Base-by-base conservation (phyloP, 768 basidiomycete genomes). In the Sporobolomyces roseus region DNA sequence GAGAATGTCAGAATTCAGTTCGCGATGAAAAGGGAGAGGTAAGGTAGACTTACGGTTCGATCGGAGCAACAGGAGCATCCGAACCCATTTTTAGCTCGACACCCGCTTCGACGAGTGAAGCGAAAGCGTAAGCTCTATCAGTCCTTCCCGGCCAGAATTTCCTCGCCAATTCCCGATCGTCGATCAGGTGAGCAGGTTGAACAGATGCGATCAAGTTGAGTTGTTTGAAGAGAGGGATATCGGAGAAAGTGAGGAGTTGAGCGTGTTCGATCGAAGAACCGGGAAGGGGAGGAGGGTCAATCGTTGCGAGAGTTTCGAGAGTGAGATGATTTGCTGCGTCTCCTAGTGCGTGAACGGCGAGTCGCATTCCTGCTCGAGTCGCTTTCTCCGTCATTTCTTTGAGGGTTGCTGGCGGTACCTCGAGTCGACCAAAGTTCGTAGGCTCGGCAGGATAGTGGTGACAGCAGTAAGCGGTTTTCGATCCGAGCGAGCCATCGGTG, bases 311-410 rank as follows among this genome's bases (percentile, higher is more conserved):
- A 21, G 65, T 63, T 13, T 69, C 55, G 52, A 77, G 66, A 6
- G 66, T 66, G 59, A 74, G 66, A 19, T 65, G 53, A 63, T 73
- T 75, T 1, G 76, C 75, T 19, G 68, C 60, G 68, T 77, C 75
- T 9, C 76, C 76, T 45, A 77, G 71, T 2, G 75, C 75, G 55
- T 75, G 76, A 16, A 77, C 72, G 13, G 76, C 76, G 16, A 77
- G 71, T 38, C 51, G 61, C 27, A 76, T 59, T n/a, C 60, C 59
- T n/a, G 73, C 36, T 10, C 36, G 19, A 0, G 63, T 67, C 1
- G 68, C 76, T 12, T 62, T 51, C 53, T 72, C 59, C 23, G 70
- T 35, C 63, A 76, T 71, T 2, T 43, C 38, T 17, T 52, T 54
- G 14, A 77, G 66, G 6, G 67, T 71, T 16, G 48, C 19, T 0